Evolutionary conservation across 208 protist species (phyloP), one percentile per base, ranked within the genome.

Genomic region (Wallacemonas sp.): DNA sequence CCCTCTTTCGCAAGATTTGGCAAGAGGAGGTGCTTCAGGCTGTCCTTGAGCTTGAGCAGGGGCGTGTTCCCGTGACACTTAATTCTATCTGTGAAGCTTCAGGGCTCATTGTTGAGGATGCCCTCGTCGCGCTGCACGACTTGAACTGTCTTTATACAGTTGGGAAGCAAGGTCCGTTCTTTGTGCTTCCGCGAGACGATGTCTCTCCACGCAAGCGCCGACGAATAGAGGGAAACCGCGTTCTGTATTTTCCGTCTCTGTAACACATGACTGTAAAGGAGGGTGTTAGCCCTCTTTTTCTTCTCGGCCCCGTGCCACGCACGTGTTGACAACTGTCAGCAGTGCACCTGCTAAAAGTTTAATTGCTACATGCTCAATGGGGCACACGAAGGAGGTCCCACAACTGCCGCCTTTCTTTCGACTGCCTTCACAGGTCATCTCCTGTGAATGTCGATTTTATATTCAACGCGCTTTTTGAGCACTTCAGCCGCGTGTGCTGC

Each of bases 1-100:
- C 44, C 5, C 68, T 92, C 38, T 92, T 92, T 78, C 59, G 73
- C 3, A 81, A 79, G 60, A 79, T 84, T 3, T 89, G 86, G 82
- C 54, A 71, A 0, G 68, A 82, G 22, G 82, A 92, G 53, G 63
- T 92, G 0, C 53, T 88, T 3, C 71, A 77, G 36, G 82, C 80
- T 3, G 64, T 92, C 0, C 72, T 68, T 41, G 61, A 60, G 24
- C 55, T 92, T 10, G 68, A 82, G n/a, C 53, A 72, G 39, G 66
- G 57, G 26, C 65, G 66, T 15, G 42, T 63, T 6, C 68, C 75
- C 1, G 45, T 92, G 1, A 87, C 86, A 5, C 38, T 92, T 34
- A 76, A 73, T 27, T 79, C 80, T 34, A 58, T 92, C 39, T 87
- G 81, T 59, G 52, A 63, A 42, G 53, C 67, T 17, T 86, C 75